Evolutionary conservation across 768 basidiomycete species (phyloP).

Genomic region (Aureoboletus auriporus): DNA sequence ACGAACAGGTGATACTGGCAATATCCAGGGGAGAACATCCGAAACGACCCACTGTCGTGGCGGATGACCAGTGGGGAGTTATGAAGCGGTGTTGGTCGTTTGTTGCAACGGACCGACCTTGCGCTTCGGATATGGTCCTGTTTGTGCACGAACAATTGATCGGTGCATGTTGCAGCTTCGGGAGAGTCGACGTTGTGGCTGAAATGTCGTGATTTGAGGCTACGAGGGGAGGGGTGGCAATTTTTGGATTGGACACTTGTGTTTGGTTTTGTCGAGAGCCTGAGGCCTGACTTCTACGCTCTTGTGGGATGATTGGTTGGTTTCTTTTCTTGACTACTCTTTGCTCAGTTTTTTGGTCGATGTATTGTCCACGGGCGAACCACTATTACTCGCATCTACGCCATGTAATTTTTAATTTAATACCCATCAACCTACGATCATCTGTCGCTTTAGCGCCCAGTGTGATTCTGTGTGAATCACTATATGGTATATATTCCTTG

Average conservation of each 20-base stretch:
- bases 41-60: conserved; percentile 11
- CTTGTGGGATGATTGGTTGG: too few species aligned
- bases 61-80: conserved; percentile 21
- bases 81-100: conserved; percentile 27
- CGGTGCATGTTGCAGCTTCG: not conserved
- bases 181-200: not conserved
- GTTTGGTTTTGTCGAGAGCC: too few species aligned
- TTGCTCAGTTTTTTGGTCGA: too few species aligned
- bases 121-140: conserved; percentile 21
- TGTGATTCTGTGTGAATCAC: too few species aligned
- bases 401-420: too few species aligned
- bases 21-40: conserved; percentile 13
- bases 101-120: conserved; percentile 29
- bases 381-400: too few species aligned
- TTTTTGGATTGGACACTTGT: not conserved
- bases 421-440: too few species aligned
- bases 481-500: too few species aligned
- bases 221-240: not conserved
- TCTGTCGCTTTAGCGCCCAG: too few species aligned
- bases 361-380: too few species aligned
- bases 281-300: too few species aligned
- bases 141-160: conserved; percentile 19
- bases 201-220: not conserved
- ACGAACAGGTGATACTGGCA: conserved; percentile 16
- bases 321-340: too few species aligned